Percentiles rank a stretch among this genome's conserved stretches.
Evolutionary conservation across 208 protist species (phyloP).

Genomic region (Angomonas ambiguus): DNA sequence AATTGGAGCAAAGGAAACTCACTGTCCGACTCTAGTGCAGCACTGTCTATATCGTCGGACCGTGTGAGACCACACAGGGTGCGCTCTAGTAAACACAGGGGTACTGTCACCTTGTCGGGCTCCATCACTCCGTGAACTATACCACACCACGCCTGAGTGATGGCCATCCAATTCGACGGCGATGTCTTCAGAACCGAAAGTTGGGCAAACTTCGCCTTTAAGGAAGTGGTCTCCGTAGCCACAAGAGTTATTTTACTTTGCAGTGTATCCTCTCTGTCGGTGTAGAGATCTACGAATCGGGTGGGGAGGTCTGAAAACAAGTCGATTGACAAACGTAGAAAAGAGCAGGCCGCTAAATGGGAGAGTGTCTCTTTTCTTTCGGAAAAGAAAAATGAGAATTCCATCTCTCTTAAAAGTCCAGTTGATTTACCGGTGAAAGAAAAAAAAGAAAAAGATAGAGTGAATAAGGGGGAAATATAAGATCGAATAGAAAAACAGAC

Average conservation of each 20-base stretch:
- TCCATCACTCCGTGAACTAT: background rate
- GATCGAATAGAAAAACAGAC: background rate
- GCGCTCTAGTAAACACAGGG: background rate
- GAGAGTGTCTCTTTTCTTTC: background rate
- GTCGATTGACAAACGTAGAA: background rate
- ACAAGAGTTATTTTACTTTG: background rate
- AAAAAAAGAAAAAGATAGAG: constrained; percentile 5
- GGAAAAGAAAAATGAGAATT: background rate
- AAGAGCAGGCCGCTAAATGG: background rate
- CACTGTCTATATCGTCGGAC: background rate
- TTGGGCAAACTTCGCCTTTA: background rate
- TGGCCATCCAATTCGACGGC: background rate
- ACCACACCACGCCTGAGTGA: background rate
- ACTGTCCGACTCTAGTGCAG: background rate
- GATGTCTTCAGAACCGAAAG: background rate
- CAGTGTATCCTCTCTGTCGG: background rate
- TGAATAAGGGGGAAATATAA: background rate
- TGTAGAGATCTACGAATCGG: background rate
- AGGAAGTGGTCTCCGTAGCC: background rate
- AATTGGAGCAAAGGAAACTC: background rate
- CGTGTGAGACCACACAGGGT: background rate
- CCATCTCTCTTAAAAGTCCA: background rate
- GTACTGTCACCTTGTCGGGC: background rate
- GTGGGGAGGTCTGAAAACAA: background rate
- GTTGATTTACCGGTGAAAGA: background rate